Evolutionary conservation across 352 stramenopile genomes (phyloP), one percentile per base, ranked within the genome.

Genomic region (Globisporangium megalacanthum): DNA sequence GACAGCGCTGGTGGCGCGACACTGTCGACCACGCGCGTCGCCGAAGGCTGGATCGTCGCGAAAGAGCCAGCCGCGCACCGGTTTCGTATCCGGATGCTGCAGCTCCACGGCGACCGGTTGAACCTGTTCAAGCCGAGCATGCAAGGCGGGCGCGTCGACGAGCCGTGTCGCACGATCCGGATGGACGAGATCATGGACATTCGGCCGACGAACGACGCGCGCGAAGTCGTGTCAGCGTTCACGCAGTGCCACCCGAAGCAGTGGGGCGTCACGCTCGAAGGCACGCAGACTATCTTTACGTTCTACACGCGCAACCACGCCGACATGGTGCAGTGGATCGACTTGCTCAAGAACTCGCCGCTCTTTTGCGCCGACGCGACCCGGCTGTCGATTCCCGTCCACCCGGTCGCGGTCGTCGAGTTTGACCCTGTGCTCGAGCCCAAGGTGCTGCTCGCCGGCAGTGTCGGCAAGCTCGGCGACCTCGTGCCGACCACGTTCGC

Each of bases 171-270:
- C 55, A 77, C 75, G 14, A 82, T 95, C 20, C 72, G 67, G 17
- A 90, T 95, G 77, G 81, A 94, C 36, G 79, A 94, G 52, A 80
- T 95, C 15, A 88, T 73, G 35, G 86, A 95, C 48, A 85, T 95
- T 22, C 78, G 86, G 29, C 84, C 82, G 1, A 90, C 84, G 3
- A 92, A 95, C 51, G 86, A 93, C 58, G 86, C 72, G 9, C 73
- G 78, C 17, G 79, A 90, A 46, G 73, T 88, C 11, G 81, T 89
- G n/a, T 80, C 76, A 20, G 77, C 81, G 29, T 89, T 75, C 56
- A 92, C 81, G 10, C 84, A 94, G 62, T 93, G 83, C 53, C 82
- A 94, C 42, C 80, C 86, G 10, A 95, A 94, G 63, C 79, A 91
- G 48, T 94, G 83, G 80, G 86, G 86, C 17, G 54, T 95, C 48